Base-by-base conservation (phyloP, 1,139 yeast genomes). In the Sporopachydermia cereana region DNA sequence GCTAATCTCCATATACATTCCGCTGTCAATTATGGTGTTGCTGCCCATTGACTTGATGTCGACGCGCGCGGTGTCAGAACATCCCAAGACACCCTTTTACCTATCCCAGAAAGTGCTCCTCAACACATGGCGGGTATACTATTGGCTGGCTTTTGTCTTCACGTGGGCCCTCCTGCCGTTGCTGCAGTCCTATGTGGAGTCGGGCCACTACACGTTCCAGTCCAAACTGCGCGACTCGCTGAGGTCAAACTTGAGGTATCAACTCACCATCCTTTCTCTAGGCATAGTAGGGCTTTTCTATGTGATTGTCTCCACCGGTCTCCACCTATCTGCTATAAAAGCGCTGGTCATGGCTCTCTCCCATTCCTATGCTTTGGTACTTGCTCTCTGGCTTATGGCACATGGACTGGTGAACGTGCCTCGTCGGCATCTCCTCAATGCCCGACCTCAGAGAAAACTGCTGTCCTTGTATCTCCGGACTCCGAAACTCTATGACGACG, bases 341-440 rank as follows among this genome's bases (percentile, higher is more conserved):
- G 70, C 80, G 43, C 71, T 84, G 64, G 70, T 82, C 16, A 82
- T 85, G 51, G 91, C 93, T 0, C 57, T 84, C 24, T 76, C 93
- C 1, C 93, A 85, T 58, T 77, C 84, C n/a, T 85, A 84, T 58
- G 76, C 94, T 0, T 69, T 85, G 56, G 69, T 81, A 2, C 58
- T 85, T 42, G 89, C 93, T 1, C 68, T 84, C 25, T 84, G 93
- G 93, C 65, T 85, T 46, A 79, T 85, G 84, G 85, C 91, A 1
- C 91, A 84, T 57, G 95, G 95, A 0, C 61, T 84, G 46, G 75
- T 83, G 22, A 71, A 73, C 45, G 68, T 84, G 2, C 94, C 95
- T 0, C 67, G 84, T 46, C 61, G 69, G 36, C 60, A 65, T 49
- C 80, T 84, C 76, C 62, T 64, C 45, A 67, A 68, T 46, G 77